These are phyloP conservation scores for Rhododendron kiyosumense DNA, from an alignment of 148 eudicot species.

Conservation along the genomic window DNA sequence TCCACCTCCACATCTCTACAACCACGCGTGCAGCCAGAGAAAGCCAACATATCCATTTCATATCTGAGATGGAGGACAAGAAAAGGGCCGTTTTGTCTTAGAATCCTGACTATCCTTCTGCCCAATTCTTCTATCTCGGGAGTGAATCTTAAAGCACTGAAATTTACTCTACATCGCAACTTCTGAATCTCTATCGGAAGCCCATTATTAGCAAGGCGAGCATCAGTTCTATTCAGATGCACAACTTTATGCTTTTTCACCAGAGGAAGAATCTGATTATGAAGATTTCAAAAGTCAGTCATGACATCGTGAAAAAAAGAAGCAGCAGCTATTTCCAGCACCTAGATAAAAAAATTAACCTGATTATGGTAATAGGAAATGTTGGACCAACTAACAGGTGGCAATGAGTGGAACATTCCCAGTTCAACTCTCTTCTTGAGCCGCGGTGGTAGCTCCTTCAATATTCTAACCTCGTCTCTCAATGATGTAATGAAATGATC, in stretches of 20 bases:
- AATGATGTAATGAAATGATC: constrained; percentile 64
- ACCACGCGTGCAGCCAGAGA: constrained; percentile 76
- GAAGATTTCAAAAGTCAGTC: constrained; percentile 11
- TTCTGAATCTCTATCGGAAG: constrained; percentile 53
- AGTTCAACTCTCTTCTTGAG: constrained; percentile 50
- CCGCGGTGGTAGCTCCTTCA: constrained; percentile 62
- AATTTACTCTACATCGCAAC: constrained; percentile 65
- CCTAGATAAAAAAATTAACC: constrained; percentile 25
- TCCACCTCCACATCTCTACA: constrained; percentile 55
- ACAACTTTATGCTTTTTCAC: constrained; percentile 59
- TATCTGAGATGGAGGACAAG: constrained; percentile 72
- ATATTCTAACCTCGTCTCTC: constrained; percentile 62
- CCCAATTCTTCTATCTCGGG: constrained; percentile 66
- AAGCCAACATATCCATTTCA: constrained; percentile 81
- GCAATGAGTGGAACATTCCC: constrained; percentile 44
- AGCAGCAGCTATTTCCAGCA: neutral
- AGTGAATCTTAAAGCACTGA: constrained; percentile 55
- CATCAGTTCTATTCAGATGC: constrained; percentile 64
- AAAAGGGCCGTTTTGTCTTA: constrained; percentile 54
- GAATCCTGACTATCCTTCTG: constrained; percentile 45
- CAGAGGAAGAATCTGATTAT: constrained; percentile 60
- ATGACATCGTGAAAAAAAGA: neutral
- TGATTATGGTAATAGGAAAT: constrained; percentile 65
- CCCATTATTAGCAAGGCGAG: constrained; percentile 74
- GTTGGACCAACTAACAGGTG: constrained; percentile 81